Percentiles rank a stretch among this genome's conserved stretches.
These are phyloP conservation scores for Thuidium tamariscinum DNA, from an alignment of 225 moss, liverwort and hornwort species.

Conservation along the genomic window DNA sequence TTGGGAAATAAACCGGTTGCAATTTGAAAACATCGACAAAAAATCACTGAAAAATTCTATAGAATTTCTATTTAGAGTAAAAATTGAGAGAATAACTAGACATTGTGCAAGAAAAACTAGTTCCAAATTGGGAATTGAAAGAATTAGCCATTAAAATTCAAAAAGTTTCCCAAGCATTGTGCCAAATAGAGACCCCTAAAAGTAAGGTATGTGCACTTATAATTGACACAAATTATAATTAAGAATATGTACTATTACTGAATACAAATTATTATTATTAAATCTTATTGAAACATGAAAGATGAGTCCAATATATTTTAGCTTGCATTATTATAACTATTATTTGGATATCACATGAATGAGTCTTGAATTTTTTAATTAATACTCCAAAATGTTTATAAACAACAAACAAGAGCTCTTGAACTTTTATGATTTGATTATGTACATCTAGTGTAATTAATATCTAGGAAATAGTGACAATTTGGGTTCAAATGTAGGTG, in stretches of 20 bases:
- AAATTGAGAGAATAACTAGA: too few species aligned
- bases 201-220: not conserved
- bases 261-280: not conserved
- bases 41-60: too few species aligned
- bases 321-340: too few species aligned
- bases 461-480: not conserved
- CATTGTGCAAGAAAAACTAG: too few species aligned
- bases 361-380: not conserved
- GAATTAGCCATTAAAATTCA: too few species aligned
- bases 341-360: not conserved
- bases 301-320: not conserved
- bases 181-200: too few species aligned
- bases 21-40: too few species aligned
- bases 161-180: too few species aligned
- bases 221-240: not conserved
- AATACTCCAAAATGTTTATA: not conserved
- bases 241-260: not conserved
- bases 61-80: too few species aligned
- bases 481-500: not conserved
- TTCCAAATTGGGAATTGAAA: too few species aligned
- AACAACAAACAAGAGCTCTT: rapidly evolving
- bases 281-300: rapidly evolving
- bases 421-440: not conserved
- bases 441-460: not conserved
- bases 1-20: too few species aligned